Evolutionary conservation across 2,329 filamentous ascomycete species (phyloP).

Genomic region (Juglanconis sp.): DNA sequence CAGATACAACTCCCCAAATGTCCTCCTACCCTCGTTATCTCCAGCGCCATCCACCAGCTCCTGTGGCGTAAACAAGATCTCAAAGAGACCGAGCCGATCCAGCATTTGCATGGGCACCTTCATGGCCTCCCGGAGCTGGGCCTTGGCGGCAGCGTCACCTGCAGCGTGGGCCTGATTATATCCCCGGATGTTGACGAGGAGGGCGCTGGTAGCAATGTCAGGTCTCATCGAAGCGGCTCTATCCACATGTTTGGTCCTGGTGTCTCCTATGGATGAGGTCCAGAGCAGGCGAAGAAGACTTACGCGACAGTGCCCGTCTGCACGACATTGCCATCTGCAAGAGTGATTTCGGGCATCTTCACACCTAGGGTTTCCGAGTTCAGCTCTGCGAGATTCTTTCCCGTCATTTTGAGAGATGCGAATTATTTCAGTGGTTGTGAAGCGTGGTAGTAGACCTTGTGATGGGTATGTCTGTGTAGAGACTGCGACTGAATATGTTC

Average conservation of each 20-base stretch:
- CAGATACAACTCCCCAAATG: slow-evolving; percentile 23
- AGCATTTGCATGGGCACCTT: slow-evolving; percentile 23
- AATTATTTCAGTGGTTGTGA: neutral
- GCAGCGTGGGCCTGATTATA: slow-evolving; percentile 25
- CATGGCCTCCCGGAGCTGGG: slow-evolving; percentile 21
- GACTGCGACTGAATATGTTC: too few species aligned
- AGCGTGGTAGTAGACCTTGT: neutral
- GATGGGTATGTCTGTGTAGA: neutral
- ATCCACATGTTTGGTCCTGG: neutral
- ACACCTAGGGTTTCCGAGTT: slow-evolving; percentile 26
- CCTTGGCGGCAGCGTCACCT: slow-evolving; percentile 19
- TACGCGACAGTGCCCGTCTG: slow-evolving; percentile 29
- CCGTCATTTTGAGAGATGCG: neutral
- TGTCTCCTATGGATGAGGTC: too few species aligned
- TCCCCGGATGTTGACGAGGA: slow-evolving; percentile 25
- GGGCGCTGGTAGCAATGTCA: slow-evolving; percentile 18
- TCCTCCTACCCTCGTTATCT: slow-evolving; percentile 23
- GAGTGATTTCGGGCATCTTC: slow-evolving; percentile 26
- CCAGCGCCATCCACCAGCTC: slow-evolving; percentile 23
- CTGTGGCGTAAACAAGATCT: slow-evolving; percentile 23
- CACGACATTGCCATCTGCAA: slow-evolving; percentile 26
- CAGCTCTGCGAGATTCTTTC: slow-evolving; percentile 21
- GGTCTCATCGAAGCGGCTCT: too few species aligned
- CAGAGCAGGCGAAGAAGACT: neutral
- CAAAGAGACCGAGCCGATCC: slow-evolving; percentile 25